These are phyloP conservation scores for Eutrema salsugineum DNA, from an alignment of 441 rosid genomes.

Conservation along the genomic window DNA sequence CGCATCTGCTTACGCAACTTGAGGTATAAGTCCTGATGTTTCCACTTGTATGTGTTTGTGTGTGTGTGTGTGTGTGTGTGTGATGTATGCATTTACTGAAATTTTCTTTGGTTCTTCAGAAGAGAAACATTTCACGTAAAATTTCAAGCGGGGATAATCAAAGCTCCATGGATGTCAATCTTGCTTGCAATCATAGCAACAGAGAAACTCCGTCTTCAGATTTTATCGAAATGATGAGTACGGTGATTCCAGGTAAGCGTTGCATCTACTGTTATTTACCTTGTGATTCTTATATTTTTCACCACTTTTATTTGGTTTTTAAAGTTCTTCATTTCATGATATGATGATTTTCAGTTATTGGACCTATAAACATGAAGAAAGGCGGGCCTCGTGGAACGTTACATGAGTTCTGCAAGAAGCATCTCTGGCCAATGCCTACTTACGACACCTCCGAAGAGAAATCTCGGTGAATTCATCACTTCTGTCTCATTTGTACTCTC, in stretches of 20 bases:
- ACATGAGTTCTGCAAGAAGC: conserved; percentile 62
- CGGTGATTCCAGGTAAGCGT: conserved; percentile 12
- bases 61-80: not conserved
- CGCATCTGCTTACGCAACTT: conserved; percentile 64
- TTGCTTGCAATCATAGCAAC: conserved; percentile 4
- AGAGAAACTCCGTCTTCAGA: conserved; percentile 27
- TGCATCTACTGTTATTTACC: not conserved
- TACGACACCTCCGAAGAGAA: conserved; percentile 50
- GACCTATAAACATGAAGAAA: conserved; percentile 56
- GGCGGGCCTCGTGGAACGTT: conserved; percentile 79
- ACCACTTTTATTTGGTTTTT: not conserved
- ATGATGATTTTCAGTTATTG: conserved; percentile 35
- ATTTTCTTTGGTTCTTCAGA: conserved; percentile 34
- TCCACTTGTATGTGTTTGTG: conserved; percentile 7
- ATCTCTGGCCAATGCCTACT: conserved; percentile 73
- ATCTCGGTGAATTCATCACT: conserved; percentile 41
- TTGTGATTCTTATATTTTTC: not conserved
- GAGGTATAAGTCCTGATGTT: conserved; percentile 47
- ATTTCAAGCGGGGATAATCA: conserved; percentile 37
- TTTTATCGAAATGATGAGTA: conserved; percentile 5
- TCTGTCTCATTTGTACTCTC: not conserved
- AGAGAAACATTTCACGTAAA: conserved; percentile 50
- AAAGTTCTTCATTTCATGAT: not conserved
- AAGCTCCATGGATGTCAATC: conserved; percentile 23
- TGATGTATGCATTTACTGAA: not conserved